phyloP scores from a whole-genome alignment of 2,329 filamentous ascomycete genomes.

The Davidsoniella eucalypti region DNA sequence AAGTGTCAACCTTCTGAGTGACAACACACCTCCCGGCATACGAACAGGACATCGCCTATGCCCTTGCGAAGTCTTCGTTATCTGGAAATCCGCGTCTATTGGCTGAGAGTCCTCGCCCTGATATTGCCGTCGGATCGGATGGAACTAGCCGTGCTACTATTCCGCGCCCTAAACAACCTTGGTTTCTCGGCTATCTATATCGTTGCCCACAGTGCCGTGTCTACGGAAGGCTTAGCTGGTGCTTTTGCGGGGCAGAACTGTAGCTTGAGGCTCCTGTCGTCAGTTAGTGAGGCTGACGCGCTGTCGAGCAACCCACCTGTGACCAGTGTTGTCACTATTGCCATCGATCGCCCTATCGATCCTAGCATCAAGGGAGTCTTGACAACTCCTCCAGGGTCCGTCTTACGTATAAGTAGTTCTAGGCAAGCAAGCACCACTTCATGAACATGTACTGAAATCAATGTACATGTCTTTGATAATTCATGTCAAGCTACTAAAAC shows the following conservation, averaged over 20 bases:
- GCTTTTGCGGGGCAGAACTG: slow-evolving; percentile 56
- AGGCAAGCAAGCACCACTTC: slow-evolving; percentile 44
- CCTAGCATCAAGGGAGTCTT: slow-evolving; percentile 44
- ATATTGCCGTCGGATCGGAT: slow-evolving; percentile 75
- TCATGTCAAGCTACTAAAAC: slow-evolving; percentile 31
- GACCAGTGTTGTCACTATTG: slow-evolving; percentile 80
- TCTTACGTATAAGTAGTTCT: slow-evolving; percentile 47
- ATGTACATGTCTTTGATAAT: slow-evolving; percentile 74
- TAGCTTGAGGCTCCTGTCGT: slow-evolving; percentile 47
- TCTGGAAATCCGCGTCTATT: slow-evolving; percentile 19
- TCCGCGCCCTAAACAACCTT: slow-evolving; percentile 66
- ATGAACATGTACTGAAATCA: slow-evolving; percentile 62
- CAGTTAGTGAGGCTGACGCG: slow-evolving; percentile 18
- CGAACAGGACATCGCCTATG: slow-evolving; percentile 78
- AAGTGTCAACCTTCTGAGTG: slow-evolving; percentile 41
- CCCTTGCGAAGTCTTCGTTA: slow-evolving; percentile 54
- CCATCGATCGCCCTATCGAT: slow-evolving; percentile 74
- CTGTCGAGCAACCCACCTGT: slow-evolving; percentile 35
- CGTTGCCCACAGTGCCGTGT: slow-evolving; percentile 56
- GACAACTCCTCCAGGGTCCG: slow-evolving; percentile 20
- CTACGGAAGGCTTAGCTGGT: slow-evolving; percentile 48
- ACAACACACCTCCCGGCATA: slow-evolving; percentile 66
- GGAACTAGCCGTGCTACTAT: slow-evolving; percentile 86
- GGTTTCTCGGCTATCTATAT: slow-evolving; percentile 77
- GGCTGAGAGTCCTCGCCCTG: slow-evolving; percentile 25